phyloP scores from a whole-genome alignment of 805 yeast genomes.

The Saccharomycopsis fodiens region DNA sequence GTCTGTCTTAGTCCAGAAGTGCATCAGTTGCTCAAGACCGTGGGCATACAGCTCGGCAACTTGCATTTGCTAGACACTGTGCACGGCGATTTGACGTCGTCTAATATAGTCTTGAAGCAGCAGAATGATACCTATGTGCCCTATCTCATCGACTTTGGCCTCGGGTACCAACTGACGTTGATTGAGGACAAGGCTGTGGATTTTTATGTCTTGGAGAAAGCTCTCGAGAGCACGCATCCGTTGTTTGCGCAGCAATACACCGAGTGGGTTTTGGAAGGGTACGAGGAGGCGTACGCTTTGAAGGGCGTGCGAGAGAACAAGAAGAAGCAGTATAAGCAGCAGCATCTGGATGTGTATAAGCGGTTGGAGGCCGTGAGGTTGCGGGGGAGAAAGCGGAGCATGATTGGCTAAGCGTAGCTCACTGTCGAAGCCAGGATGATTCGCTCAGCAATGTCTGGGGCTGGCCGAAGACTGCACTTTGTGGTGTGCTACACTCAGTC shows the following conservation, averaged over 20 bases:
- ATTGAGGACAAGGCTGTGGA: slow-evolving; percentile 97
- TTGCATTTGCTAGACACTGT: slow-evolving; percentile 72
- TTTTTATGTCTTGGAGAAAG: slow-evolving; percentile 87
- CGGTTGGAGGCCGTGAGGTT: slow-evolving; percentile 78
- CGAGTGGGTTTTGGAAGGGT: slow-evolving; percentile 68
- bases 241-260: slow-evolving; percentile 55
- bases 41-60: slow-evolving; percentile 61
- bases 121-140: slow-evolving; percentile 33
- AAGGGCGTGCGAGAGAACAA: slow-evolving; percentile 30
- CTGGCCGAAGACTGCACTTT: no score
- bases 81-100: slow-evolving; percentile 92
- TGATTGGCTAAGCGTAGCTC: slow-evolving; percentile 72
- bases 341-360: slow-evolving; percentile 43
- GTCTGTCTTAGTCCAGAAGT: slow-evolving; percentile 30
- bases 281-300: slow-evolving; percentile 27
- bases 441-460: no score
- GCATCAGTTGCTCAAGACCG: slow-evolving; percentile 37
- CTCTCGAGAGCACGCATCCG: slow-evolving; percentile 87
- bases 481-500: no score
- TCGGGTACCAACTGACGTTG: slow-evolving; percentile 66
- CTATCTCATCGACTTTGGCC: slow-evolving; percentile 82
- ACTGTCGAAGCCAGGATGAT: neutral
- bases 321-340: slow-evolving; percentile 29
- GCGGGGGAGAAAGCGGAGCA: slow-evolving; percentile 92
- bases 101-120: slow-evolving; percentile 61